phyloP scores from a whole-genome alignment of 345 rosid genomes.

The Ceriops decandra region DNA sequence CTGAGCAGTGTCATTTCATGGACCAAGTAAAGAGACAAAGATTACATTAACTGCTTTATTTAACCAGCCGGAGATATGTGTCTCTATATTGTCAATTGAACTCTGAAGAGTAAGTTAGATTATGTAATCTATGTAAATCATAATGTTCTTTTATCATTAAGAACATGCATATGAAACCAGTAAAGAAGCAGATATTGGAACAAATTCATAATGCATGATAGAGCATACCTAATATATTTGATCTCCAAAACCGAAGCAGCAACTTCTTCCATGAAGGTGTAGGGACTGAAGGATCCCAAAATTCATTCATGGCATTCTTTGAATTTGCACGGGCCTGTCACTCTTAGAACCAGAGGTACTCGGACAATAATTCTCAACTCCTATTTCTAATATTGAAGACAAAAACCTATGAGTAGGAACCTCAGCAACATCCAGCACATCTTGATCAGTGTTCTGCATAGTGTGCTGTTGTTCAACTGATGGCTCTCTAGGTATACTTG shows the following conservation, averaged over 20 bases:
- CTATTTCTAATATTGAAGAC: constrained; percentile 59
- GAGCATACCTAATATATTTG: constrained; percentile 31
- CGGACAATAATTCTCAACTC: constrained; percentile 37
- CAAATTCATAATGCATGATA: background rate
- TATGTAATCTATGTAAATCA: background rate
- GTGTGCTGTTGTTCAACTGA: constrained; percentile 29
- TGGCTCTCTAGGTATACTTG: constrained; percentile 32
- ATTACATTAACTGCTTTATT: background rate
- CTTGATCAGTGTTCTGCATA: constrained; percentile 16
- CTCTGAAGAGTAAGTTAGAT: background rate
- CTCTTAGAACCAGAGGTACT: constrained; percentile 32
- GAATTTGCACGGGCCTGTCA: constrained; percentile 35
- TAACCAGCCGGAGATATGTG: background rate
- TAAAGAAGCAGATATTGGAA: background rate
- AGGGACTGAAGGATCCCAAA: constrained; percentile 35
- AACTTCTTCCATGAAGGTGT: constrained; percentile 29
- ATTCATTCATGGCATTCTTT: constrained; percentile 36
- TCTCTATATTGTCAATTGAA: background rate
- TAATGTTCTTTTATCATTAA: background rate
- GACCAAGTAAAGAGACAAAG: background rate
- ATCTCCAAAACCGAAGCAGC: constrained; percentile 37
- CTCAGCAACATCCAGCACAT: constrained; percentile 38
- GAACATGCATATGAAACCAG: background rate
- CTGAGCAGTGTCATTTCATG: constrained; percentile 6
- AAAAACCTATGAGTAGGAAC: constrained; percentile 36